Percentiles rank a stretch among this genome's conserved stretches.
These are phyloP conservation scores for Irpex rosettiformis DNA, from an alignment of 1,284 basidiomycete genomes.

Conservation along the genomic window DNA sequence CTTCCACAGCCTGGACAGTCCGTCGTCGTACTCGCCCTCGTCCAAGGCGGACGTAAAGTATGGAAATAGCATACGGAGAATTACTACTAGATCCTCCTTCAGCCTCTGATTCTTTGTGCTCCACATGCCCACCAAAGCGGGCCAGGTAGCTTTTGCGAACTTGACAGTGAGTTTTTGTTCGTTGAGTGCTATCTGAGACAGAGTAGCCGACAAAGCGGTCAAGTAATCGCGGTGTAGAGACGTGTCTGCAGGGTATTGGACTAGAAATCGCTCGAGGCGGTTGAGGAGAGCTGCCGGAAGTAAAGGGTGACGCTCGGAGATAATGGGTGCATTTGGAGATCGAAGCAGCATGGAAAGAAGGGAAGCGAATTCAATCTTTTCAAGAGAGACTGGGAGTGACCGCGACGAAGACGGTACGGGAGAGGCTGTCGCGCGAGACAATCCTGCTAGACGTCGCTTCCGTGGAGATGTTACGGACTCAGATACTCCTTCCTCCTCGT, in stretches of 20 bases:
- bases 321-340: slow-evolving; percentile 54
- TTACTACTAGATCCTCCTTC: slow-evolving; percentile 66
- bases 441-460: slow-evolving; percentile 31
- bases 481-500: slow-evolving; percentile 27
- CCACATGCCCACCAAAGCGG: slow-evolving; percentile 69
- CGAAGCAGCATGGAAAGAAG: slow-evolving; percentile 66
- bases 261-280: slow-evolving; percentile 67
- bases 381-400: slow-evolving; percentile 40
- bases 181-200: slow-evolving; percentile 76
- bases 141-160: slow-evolving; percentile 63
- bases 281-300: slow-evolving; percentile 54
- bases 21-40: slow-evolving; percentile 30
- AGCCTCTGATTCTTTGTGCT: slow-evolving; percentile 65
- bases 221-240: slow-evolving; percentile 76
- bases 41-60: slow-evolving; percentile 45
- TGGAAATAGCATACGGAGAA: slow-evolving; percentile 70
- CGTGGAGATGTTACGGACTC: slow-evolving; percentile 18
- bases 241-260: slow-evolving; percentile 61
- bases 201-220: slow-evolving; percentile 59
- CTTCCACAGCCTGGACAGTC: slow-evolving; percentile 50
- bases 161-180: slow-evolving; percentile 49
- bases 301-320: slow-evolving; percentile 34
- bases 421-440: slow-evolving; percentile 4
- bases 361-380: slow-evolving; percentile 69
- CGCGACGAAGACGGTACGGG: neutral